Percentiles rank a stretch among this genome's conserved stretches.
Conservation (phyloP, 2,329 filamentous ascomycete genomes). For the Epichloe amarillans region DNA sequence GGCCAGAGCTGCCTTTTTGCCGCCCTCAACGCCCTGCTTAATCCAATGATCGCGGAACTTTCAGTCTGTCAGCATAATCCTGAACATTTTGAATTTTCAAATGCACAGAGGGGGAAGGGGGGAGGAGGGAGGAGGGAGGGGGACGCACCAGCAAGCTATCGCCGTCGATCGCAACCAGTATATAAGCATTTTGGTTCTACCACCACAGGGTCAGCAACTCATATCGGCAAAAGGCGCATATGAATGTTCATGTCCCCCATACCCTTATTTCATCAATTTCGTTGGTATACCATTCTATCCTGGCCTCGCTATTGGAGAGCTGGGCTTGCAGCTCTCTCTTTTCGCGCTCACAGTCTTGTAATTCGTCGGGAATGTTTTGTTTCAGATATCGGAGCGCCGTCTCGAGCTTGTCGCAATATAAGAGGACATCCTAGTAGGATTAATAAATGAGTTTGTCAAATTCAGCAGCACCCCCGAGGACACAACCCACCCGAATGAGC, state of each 20-base stretch:
- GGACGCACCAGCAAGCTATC: constrained; percentile 43
- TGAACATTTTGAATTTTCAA: neutral
- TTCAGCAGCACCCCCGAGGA: neutral
- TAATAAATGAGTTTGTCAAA: neutral
- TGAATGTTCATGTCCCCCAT: constrained; percentile 6
- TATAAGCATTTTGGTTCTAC: constrained; percentile 43
- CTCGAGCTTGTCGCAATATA: constrained; percentile 29
- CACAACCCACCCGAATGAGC: constrained; percentile 30
- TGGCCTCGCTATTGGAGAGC: constrained; percentile 25
- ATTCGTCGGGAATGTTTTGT: constrained; percentile 23
- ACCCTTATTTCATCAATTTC: constrained; percentile 35
- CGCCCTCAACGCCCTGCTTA: constrained; percentile 40
- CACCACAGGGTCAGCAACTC: neutral
- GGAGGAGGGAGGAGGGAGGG: neutral
- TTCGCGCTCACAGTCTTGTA: constrained; percentile 34
- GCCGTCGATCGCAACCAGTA: constrained; percentile 48
- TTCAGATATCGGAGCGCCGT: constrained; percentile 31
- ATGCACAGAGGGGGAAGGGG: neutral
- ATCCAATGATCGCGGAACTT: constrained; percentile 46
- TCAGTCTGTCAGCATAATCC: constrained; percentile 5
- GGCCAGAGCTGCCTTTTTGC: constrained; percentile 36
- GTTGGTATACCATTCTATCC: constrained; percentile 20
- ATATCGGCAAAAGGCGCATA: neutral
- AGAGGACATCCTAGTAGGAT: constrained; percentile 16
- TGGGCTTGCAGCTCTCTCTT: constrained; percentile 37